Base-by-base conservation (phyloP, 2,329 filamentous ascomycete species). In the Ramularia collo-cygni region DNA sequence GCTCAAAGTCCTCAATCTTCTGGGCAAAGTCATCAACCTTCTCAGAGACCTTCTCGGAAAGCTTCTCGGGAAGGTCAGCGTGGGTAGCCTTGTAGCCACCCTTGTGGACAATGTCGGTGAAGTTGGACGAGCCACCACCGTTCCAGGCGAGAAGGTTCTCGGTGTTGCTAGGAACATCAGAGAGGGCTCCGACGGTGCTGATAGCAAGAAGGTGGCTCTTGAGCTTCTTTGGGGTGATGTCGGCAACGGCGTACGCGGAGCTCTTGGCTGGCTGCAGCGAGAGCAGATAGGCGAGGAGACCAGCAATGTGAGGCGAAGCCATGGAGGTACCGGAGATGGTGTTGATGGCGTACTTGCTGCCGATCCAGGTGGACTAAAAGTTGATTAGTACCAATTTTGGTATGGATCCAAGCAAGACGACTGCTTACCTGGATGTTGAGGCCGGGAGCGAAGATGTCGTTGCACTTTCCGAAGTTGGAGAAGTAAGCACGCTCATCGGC, bases 401-500 rank as follows among this genome's bases (percentile, higher is more conserved):
- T n/a, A n/a, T n/a, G n/a, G n/a, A n/a, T n/a, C n/a, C n/a, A n/a
- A n/a, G n/a, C n/a, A n/a, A n/a, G n/a, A n/a, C n/a, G n/a, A n/a
- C n/a, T n/a, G n/a, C n/a, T n/a, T n/a, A n/a, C n/a, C n/a, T 33
- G 31, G 16, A 33, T 33, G 31, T 33, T 43, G n/a, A 52, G 41
- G 62, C 92, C 92, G 46, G 92, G 92, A 50, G 89, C 92, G 61
- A 98, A 98, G 76, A 98, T 95, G 70, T 98, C 92, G 65, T 90
- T 95, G 79, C 92, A 98, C 77, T 90, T 92, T 67, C 92, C 92
- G 68, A 82, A 96, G 85, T 98, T 98, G 79, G 93, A 98, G 81
- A 98, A 98, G 79, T 96, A 98, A 52, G 92, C 92, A 70, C 92
- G 90, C 75, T 87, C 86, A 64, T 98, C 92, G 60, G 83, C 79